Evolutionary conservation across 2,329 filamentous ascomycete species (phyloP), one percentile per base, ranked within the genome.

Genomic region (Pseudogymnoascus sp.): DNA sequence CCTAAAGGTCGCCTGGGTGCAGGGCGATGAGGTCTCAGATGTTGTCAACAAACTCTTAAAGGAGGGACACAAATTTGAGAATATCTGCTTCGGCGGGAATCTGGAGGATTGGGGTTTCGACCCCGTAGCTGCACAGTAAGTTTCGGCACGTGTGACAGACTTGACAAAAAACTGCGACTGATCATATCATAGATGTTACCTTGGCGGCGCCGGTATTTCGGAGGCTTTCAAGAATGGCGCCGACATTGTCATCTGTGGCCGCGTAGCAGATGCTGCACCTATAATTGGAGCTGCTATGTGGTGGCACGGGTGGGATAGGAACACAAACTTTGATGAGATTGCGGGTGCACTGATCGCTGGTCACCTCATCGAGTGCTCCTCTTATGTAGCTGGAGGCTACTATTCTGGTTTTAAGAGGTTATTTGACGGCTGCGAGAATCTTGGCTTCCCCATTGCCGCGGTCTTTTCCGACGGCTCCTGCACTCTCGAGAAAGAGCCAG

Each of bases 201-300:
- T 79, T 1, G 77, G 77, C 0, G 76, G 73, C 7, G 64, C 73
- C 31, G 77, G 75, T 7, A 76, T 79, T 59, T 73, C 73, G 0
- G 72, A 72, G 60, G 76, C 74, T 8, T 70, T 79, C 4, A 65
- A 71, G 16, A 66, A 72, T 31, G 77, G 77, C 8, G 77, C 77
- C 5, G 76, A 78, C 64, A 78, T 79, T 63, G 75, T 79, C 23
- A 71, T 79, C 34, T 78, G 76, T 65, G 77, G 77, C 12, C 72
- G 77, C 28, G 77, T 79, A 3, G 73, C 76, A 1, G 77, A 79
- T 70, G 77, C 77, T 14, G 75, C 73, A 3, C 75, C 76, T 1
- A 74, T 77, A 3, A 77, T 78, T 56, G 76, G 73, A 11, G 73
- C 75, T 12, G 76, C 76, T 4, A 71, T 70, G 59, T 79, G 75